Base-by-base conservation (phyloP, 495 filamentous ascomycete genomes). In the Oidiodendron maius region DNA sequence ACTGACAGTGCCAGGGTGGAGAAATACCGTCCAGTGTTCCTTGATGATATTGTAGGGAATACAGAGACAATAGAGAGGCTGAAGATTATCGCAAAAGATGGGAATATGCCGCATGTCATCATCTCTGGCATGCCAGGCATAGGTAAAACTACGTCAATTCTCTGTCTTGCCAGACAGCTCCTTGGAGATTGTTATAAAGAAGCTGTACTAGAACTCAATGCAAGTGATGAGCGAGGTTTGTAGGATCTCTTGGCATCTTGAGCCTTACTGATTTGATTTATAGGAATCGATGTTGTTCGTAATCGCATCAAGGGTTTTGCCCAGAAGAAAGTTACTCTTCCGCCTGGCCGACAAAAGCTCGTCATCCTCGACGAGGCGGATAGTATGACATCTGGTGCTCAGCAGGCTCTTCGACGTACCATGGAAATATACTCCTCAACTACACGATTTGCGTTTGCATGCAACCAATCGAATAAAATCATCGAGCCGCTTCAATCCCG, bases 351-450 rank as follows among this genome's bases (percentile, higher is more conserved):
- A 38, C 93, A 99, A 60, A 99, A 99, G 69, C 66, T 99, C 20
- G 87, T 99, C 11, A 97, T 99, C 52, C 83, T 99, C 20, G 93
- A 99, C 64, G 93, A 99, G 70, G 93, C 94, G 20, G 93, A 99
- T 66, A 86, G 82, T 65, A 99, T 99, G 93, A 99, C 93, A 0
- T 82, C 84, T 25, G 93, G 93, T 36, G 93, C 93, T 3, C 93
- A 99, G 63, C 93, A 99, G 67, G 93, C 93, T 2, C 76, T 99
- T 20, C 83, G 93, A 17, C 77, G 93, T 26, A 99, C 93, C 1
- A 99, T 99, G 93, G 93, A 99, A 70, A 99, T 99, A 55, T 97
- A 99, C 71, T 90, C 86, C 12, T 81, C 87, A 25, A 99, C 93
- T 1, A 99, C 93, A 22, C 82, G 93, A 51, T 99, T 99, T 65